Evolutionary conservation across 345 rosid genomes (phyloP).

Genomic region (Salix udensis): DNA sequence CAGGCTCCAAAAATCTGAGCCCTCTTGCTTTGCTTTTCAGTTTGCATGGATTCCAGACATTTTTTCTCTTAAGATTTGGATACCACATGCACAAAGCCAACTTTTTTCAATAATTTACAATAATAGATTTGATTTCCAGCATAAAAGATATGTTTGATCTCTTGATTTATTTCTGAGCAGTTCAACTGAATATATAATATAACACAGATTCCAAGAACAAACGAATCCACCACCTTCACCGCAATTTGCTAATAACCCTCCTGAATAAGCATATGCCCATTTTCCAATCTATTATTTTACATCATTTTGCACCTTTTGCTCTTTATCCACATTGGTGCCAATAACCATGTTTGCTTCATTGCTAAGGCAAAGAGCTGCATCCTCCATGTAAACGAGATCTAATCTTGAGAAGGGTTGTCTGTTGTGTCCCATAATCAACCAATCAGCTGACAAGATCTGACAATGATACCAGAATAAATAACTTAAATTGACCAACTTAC

Average conservation of each 20-base stretch:
- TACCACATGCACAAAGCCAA: neutral
- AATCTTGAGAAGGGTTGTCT: neutral
- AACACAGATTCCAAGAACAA: neutral
- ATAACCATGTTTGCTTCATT: neutral
- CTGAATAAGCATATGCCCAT: neutral
- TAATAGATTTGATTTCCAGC: neutral
- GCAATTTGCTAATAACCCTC: neutral
- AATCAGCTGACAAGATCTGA: slow-evolving; percentile 2
- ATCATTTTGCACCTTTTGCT: neutral
- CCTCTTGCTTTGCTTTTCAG: neutral
- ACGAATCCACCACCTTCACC: neutral
- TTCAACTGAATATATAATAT: slow-evolving; percentile 8
- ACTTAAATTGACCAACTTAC: neutral
- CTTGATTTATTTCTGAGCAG: slow-evolving; percentile 9
- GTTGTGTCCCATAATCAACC: neutral
- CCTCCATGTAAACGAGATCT: slow-evolving; percentile 1
- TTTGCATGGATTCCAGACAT: neutral
- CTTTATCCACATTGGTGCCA: slow-evolving; percentile 5
- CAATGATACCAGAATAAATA: neutral
- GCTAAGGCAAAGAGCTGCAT: neutral
- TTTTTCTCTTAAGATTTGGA: neutral
- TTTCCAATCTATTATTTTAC: slow-evolving; percentile 18
- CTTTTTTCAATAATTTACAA: neutral
- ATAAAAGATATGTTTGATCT: neutral
- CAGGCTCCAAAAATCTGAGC: neutral